phyloP scores from a whole-genome alignment of 306 rosid genomes.

The Boehmeria nivea region DNA sequence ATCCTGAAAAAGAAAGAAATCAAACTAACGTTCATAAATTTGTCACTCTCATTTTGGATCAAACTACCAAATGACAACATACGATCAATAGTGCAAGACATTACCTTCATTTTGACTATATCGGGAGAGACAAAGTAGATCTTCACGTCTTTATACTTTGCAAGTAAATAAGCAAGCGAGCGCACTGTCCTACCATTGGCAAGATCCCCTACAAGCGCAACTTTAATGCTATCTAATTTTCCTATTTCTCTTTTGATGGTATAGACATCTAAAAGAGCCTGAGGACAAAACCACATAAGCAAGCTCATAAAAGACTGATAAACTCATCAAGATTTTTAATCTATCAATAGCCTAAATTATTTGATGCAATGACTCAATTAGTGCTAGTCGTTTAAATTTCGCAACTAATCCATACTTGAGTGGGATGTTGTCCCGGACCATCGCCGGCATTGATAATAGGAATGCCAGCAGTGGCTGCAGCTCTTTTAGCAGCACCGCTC shows the following conservation, averaged over 20 bases:
- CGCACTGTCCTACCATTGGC: slow-evolving; percentile 89
- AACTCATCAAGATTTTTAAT: too few species aligned
- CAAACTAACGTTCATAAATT: too few species aligned
- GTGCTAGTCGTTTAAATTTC: too few species aligned
- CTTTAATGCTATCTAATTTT: slow-evolving; percentile 63
- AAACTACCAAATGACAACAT: too few species aligned
- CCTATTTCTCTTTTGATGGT: slow-evolving; percentile 76
- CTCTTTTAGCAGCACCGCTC: slow-evolving; percentile 91
- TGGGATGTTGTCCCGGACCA: slow-evolving; percentile 95
- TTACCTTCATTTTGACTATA: slow-evolving; percentile 82
- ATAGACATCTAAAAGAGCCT: slow-evolving; percentile 85
- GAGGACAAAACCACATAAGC: not conserved
- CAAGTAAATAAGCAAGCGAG: slow-evolving; percentile 83
- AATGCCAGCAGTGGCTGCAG: slow-evolving; percentile 67
- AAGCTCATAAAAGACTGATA: too few species aligned
- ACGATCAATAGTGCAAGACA: too few species aligned
- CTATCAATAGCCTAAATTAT: too few species aligned
- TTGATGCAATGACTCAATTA: too few species aligned
- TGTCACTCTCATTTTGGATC: too few species aligned
- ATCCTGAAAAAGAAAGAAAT: slow-evolving; percentile 55
- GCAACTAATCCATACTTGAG: slow-evolving; percentile 44
- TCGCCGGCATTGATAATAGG: slow-evolving; percentile 95
- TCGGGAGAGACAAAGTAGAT: slow-evolving; percentile 74
- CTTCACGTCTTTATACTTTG: slow-evolving; percentile 67
- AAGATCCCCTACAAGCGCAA: slow-evolving; percentile 87